Percentiles rank a stretch among this genome's conserved stretches.
Conservation (phyloP, 169 alveolate species). For the Plasmodium inui region DNA sequence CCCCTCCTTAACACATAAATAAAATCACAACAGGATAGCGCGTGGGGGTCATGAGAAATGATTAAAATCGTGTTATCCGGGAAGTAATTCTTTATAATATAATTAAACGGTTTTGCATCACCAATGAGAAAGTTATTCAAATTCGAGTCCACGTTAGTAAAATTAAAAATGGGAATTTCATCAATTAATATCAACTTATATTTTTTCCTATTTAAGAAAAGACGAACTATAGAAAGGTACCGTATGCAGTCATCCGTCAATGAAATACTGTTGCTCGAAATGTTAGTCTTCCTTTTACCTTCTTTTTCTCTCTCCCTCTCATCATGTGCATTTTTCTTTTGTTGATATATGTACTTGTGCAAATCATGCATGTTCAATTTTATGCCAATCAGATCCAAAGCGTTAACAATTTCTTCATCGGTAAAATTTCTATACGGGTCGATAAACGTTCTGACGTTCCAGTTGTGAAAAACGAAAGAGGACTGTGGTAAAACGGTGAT, state of each 20-base stretch:
- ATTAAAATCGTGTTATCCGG: conserved; percentile 78
- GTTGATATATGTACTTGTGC: conserved; percentile 28
- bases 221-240: conserved; percentile 81
- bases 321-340: not conserved
- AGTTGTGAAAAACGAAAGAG: conserved; percentile 74
- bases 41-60: conserved; percentile 78
- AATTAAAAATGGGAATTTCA: conserved; percentile 85
- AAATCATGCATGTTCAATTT: conserved; percentile 36
- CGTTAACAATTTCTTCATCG: conserved; percentile 71
- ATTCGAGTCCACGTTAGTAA: not conserved
- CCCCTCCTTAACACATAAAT: conserved; percentile 79
- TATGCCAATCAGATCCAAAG: conserved; percentile 59
- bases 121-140: conserved; percentile 8
- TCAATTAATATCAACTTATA: conserved; percentile 85
- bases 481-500: conserved; percentile 81
- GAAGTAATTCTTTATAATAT: conserved; percentile 74
- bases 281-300: not conserved
- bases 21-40: conserved; percentile 78
- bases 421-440: conserved; percentile 77
- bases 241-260: conserved; percentile 80
- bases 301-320: not conserved
- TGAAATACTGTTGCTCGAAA: conserved; percentile 24
- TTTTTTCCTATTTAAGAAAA: conserved; percentile 80
- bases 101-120: conserved; percentile 47
- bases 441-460: conserved; percentile 78